Evolutionary conservation across 2,329 filamentous ascomycete genomes (phyloP), one percentile per base, ranked within the genome.

Genomic region (Helicocarpus griseus): DNA sequence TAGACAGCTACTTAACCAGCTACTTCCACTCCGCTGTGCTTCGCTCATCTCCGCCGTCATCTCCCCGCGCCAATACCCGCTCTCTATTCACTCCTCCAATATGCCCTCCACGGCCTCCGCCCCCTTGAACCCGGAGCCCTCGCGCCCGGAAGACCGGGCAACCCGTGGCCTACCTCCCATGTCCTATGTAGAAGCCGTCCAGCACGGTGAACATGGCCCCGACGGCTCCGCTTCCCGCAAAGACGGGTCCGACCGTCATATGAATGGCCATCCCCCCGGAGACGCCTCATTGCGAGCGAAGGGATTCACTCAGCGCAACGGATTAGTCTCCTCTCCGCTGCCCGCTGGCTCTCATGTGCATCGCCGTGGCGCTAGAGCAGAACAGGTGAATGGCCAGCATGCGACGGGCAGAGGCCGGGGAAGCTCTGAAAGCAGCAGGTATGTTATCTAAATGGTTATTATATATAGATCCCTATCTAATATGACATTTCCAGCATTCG

Each of bases 401-500:
- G 21, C 13, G 21, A 9, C 11, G 11, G 19, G 19, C 29, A 36
- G 31, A 47, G 35, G 31, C 31, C 44, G 29, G 14, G 31, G 29
- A 24, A n/a, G 17, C 5, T 36, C 44, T 24, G 29, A 47, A n/a
- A 26, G 22, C 6, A 22, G 19, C 13, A n/a, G 44, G 44, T 47
- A 47, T 8, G 44, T 22, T 35, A 36, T 24, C 22, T 29, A 24
- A 21, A 47, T 26, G 29, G 17, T 29, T 21, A 11, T 21, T 39
- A 39, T 13, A 22, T 19, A 39, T 39, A 39, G 19, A 39, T 22
- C 6, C 17, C 9, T 41, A 6, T 21, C 11, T 8, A 14, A 36
- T 28, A 13, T 26, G 26, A n/a, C n/a, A n/a, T 43, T 29, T 49
- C 38, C 57, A 80, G 84, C 36, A 87, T 96, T 60, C 82, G 86